Conservation (phyloP, 768 basidiomycete genomes). For the Hygrophoropsis aurantiaca region DNA sequence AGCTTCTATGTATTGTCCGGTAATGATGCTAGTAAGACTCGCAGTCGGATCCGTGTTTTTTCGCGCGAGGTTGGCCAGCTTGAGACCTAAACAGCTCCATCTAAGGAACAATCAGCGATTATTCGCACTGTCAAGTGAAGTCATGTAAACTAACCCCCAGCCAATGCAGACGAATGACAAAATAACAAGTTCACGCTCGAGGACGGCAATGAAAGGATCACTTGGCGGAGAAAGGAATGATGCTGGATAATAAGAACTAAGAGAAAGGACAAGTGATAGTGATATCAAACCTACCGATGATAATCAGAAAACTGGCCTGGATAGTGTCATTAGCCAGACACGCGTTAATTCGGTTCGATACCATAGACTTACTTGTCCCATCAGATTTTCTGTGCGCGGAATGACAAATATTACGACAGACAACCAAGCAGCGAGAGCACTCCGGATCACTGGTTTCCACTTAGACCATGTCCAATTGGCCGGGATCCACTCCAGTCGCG, state of each 20-base stretch:
- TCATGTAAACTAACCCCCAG: slow-evolving; percentile 57
- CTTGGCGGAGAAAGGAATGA: slow-evolving; percentile 65
- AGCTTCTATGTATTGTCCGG: slow-evolving; percentile 59
- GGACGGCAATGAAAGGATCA: slow-evolving; percentile 65
- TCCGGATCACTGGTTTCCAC: slow-evolving; percentile 63
- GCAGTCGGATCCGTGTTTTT: slow-evolving; percentile 39
- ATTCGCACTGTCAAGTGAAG: background rate
- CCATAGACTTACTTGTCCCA: slow-evolving; percentile 53
- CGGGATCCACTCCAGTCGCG: slow-evolving; percentile 52
- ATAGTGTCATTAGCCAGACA: background rate
- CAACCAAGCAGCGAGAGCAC: slow-evolving; percentile 62
- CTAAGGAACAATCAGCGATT: slow-evolving; percentile 30
- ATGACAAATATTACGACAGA: slow-evolving; percentile 59
- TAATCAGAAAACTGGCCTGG: slow-evolving; percentile 64
- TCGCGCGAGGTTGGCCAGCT: slow-evolving; percentile 59
- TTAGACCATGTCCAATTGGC: slow-evolving; percentile 57
- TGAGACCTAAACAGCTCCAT: slow-evolving; percentile 67
- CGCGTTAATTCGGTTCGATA: background rate
- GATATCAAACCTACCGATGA: slow-evolving; percentile 46
- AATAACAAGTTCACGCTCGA: slow-evolving; percentile 64
- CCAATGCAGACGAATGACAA: slow-evolving; percentile 45
- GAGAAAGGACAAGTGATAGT: background rate
- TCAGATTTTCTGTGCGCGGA: slow-evolving; percentile 40
- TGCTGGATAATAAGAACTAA: slow-evolving; percentile 33
- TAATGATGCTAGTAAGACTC: slow-evolving; percentile 36